Base-by-base conservation (phyloP, 176 grass and related monocot genomes). In the Tuctoria greenei region DNA sequence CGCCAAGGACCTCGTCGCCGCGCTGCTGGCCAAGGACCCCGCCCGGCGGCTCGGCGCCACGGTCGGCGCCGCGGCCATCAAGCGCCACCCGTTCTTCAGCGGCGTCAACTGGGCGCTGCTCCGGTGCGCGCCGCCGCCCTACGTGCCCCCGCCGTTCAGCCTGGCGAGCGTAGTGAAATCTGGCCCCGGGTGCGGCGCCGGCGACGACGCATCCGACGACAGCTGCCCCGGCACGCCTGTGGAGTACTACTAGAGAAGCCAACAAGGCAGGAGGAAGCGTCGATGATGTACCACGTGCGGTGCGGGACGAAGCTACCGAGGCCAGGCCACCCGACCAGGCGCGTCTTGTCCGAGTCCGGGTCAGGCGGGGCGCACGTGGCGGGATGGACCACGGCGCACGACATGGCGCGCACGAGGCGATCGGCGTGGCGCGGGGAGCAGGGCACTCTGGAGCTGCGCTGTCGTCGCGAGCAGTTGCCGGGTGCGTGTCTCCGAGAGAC, bases 41-140 rank as follows among this genome's bases (percentile, higher is more conserved):
- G 37, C 74, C 0, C 79, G 83, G 5, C 71, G 96, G 17, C 82
- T 99, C 17, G 96, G 89, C 7, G 83, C 87, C 28, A 87, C 92
- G 0, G 81, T 95, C n/a, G 96, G 96, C 20, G 96, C 96, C 0
- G 79, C 85, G 0, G 92, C 92, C 4, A 89, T 95, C 58, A 99
- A 95, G 83, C 75, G 89, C 0, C 96, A 99, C 81, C 85, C 89
- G 0, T 95, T 99, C 84, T 99, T 99, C 45, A 54, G 34, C 5
- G 87, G 92, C 24, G 92, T 95, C 0, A 99, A 99, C 56, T 95
- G 96, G 96, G 96, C 96, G 6, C 79, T 99, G 54, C 84, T 99
- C 6, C 79, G 96, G 0, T 95, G 96, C 42, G 89, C 90, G 35
- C 21, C 55, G 26, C 92, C 96, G 56, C 92, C 96, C 0, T 88